These are phyloP conservation scores for Millerozyma acaciae DNA, from an alignment of 805 yeast genomes.

Conservation along the genomic window DNA sequence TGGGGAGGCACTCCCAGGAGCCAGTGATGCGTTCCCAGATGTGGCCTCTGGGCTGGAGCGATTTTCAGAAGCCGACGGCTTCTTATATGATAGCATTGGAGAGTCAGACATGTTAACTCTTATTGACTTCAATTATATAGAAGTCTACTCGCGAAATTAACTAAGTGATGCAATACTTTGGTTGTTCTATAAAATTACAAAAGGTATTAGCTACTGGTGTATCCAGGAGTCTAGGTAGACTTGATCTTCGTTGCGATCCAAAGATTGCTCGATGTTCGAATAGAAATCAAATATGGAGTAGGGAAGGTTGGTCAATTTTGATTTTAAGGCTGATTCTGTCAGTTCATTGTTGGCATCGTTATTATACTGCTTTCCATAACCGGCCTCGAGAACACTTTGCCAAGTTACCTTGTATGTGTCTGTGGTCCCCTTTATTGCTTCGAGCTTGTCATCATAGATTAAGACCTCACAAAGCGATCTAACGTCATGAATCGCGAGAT, in stretches of 20 bases:
- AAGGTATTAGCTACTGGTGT: slow-evolving; percentile 10
- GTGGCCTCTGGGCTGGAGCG: too few relatives aligned
- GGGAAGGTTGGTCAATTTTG: slow-evolving; percentile 12
- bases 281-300: slow-evolving; percentile 30
- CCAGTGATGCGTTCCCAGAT: neutral
- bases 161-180: neutral
- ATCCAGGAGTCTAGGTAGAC: slow-evolving; percentile 35
- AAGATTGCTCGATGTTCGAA: slow-evolving; percentile 22
- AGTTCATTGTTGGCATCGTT: slow-evolving; percentile 14
- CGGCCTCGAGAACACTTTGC: slow-evolving; percentile 74
- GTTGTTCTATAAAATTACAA: neutral
- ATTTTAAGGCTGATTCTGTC: slow-evolving; percentile 5
- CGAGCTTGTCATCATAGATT: slow-evolving; percentile 81
- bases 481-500: slow-evolving; percentile 68
- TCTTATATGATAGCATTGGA: slow-evolving; percentile 30
- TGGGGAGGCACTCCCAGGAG: neutral
- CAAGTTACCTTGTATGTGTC: slow-evolving; percentile 77
- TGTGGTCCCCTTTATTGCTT: slow-evolving; percentile 48
- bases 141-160: neutral
- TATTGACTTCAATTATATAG: neutral
- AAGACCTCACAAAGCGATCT: slow-evolving; percentile 83
- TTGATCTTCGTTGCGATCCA: slow-evolving; percentile 24
- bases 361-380: slow-evolving; percentile 40
- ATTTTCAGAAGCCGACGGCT: slow-evolving; percentile 9
- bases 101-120: slow-evolving; percentile 4